These are phyloP conservation scores for Apiospora rasikravindrae DNA, from an alignment of 2,329 filamentous ascomycete genomes.

Conservation along the genomic window DNA sequence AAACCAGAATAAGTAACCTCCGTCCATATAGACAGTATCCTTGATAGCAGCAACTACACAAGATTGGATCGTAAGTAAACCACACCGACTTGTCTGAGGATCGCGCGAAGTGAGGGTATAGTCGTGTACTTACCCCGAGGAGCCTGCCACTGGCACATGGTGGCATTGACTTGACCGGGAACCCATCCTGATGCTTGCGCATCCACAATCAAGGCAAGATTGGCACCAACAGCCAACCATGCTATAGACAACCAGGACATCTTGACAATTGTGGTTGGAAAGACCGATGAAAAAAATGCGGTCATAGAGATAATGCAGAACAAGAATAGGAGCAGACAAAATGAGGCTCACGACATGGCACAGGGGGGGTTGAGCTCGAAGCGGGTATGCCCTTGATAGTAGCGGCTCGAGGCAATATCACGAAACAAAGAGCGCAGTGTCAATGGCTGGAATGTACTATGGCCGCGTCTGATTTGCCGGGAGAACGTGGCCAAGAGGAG, in stretches of 20 bases:
- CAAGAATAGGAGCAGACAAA: slow-evolving; percentile 10
- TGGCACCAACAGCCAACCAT: slow-evolving; percentile 35
- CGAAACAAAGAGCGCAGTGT: slow-evolving; percentile 27
- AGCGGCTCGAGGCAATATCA: slow-evolving; percentile 21
- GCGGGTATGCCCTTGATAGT: slow-evolving; percentile 19
- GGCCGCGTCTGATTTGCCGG: slow-evolving; percentile 27
- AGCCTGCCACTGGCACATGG: slow-evolving; percentile 62
- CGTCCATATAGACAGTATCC: slow-evolving; percentile 70
- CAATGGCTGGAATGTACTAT: slow-evolving; percentile 27
- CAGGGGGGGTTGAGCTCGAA: slow-evolving; percentile 22
- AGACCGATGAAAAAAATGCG: background rate
- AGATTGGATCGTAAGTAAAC: slow-evolving; percentile 38
- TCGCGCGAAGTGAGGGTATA: background rate
- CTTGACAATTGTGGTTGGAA: slow-evolving; percentile 26
- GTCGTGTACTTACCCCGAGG: slow-evolving; percentile 41
- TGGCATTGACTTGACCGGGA: slow-evolving; percentile 58
- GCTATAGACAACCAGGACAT: slow-evolving; percentile 38
- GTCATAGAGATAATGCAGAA: slow-evolving; percentile 7
- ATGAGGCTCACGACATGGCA: slow-evolving; percentile 33
- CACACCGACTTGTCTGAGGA: slow-evolving; percentile 24
- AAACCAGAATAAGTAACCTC: slow-evolving; percentile 61
- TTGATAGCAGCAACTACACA: slow-evolving; percentile 61
- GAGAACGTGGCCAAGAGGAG: slow-evolving; percentile 20
- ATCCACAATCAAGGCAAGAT: slow-evolving; percentile 35
- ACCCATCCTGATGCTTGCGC: slow-evolving; percentile 54